Conservation (phyloP, 208 protist species). For the Leishmania lainsoni region DNA sequence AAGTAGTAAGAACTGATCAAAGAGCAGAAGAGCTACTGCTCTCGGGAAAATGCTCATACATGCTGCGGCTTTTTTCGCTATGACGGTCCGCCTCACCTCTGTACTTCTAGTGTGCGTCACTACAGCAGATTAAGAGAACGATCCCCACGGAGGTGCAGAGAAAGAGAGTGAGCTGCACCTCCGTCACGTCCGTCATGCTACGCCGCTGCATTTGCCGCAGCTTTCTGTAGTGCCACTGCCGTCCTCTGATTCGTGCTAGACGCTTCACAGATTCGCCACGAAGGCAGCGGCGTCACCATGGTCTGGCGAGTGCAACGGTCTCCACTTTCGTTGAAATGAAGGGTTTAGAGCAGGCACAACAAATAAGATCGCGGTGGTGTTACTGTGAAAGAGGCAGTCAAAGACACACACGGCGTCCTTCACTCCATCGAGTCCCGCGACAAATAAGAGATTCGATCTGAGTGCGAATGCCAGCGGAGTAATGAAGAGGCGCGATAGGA, state of each 20-base stretch:
- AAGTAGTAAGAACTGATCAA: background rate
- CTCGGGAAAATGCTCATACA: background rate
- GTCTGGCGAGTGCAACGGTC: background rate
- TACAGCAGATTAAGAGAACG: background rate
- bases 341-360: conserved; percentile 32
- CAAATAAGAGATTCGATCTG: conserved; percentile 42
- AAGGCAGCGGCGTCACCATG: conserved; percentile 13
- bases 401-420: conserved; percentile 67
- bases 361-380: conserved; percentile 51
- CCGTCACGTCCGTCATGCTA: background rate
- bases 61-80: background rate
- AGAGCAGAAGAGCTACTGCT: background rate
- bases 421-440: conserved; percentile 58
- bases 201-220: background rate
- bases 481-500: conserved; percentile 21
- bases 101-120: background rate
- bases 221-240: background rate
- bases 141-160: background rate
- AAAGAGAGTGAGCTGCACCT: background rate
- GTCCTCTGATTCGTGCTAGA: background rate
- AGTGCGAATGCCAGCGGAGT: conserved; percentile 31
- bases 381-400: conserved; percentile 75
- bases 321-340: conserved; percentile 15
- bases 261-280: conserved; percentile 20
- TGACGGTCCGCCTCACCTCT: background rate